phyloP scores from a whole-genome alignment of 495 filamentous ascomycete species.

The Astrothelium subdiscretum region DNA sequence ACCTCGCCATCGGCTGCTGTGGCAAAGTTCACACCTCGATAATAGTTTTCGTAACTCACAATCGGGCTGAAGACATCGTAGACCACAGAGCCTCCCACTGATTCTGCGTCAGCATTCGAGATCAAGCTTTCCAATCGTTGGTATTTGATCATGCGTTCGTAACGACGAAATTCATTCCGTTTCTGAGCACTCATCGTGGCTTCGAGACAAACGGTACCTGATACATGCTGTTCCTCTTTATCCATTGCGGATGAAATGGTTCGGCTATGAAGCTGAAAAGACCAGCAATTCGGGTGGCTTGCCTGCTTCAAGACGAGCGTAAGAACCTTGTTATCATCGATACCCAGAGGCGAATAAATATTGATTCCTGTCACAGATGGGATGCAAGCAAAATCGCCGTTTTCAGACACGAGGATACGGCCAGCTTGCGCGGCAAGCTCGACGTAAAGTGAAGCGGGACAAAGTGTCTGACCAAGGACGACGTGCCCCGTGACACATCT shows the following conservation, averaged over 20 bases:
- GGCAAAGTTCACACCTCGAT: background rate
- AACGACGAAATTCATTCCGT: background rate
- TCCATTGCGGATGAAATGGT: background rate
- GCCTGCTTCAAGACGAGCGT: background rate
- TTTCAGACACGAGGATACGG: background rate
- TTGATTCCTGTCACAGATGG: background rate
- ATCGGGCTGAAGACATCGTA: background rate
- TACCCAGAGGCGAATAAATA: background rate
- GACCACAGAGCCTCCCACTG: background rate
- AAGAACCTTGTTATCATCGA: background rate
- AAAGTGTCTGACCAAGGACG: background rate
- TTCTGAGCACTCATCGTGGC: background rate
- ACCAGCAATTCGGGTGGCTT: background rate
- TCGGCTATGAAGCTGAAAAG: background rate
- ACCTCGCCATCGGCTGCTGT: background rate
- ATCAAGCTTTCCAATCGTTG: background rate
- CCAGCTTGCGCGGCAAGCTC: background rate
- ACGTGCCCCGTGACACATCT: background rate
- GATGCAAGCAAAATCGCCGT: background rate
- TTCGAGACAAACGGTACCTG: background rate
- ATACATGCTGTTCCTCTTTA: background rate
- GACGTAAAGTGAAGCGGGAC: background rate
- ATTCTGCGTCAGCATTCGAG: background rate
- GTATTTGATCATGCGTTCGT: background rate
- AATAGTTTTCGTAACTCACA: background rate